Conservation (phyloP, 2,329 filamentous ascomycete species). For the Alternaria hordeiaustralica region DNA sequence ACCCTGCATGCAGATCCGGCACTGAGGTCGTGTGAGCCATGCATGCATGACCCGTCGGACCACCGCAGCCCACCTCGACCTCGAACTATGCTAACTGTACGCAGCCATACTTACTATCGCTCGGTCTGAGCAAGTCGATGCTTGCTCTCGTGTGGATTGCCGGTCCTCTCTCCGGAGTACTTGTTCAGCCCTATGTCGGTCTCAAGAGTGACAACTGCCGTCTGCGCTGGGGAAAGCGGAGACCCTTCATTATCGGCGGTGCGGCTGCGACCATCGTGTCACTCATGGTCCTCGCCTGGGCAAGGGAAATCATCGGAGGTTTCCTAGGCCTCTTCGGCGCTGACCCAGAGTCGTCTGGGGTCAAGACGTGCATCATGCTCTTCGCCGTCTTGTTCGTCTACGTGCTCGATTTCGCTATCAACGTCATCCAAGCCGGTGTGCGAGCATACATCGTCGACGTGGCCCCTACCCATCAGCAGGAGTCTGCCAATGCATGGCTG, state of each 20-base stretch:
- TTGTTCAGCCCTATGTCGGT: constrained; percentile 63
- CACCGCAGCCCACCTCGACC: background rate
- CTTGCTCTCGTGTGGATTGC: constrained; percentile 63
- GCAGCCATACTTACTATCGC: constrained; percentile 59
- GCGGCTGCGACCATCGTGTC: constrained; percentile 57
- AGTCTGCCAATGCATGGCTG: constrained; percentile 92
- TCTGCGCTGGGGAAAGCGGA: constrained; percentile 57
- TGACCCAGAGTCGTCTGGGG: constrained; percentile 67
- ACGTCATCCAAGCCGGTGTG: constrained; percentile 91
- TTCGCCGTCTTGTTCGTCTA: constrained; percentile 88
- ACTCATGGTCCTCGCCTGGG: constrained; percentile 59
- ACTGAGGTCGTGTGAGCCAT: background rate
- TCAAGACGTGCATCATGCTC: constrained; percentile 72
- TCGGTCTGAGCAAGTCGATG: constrained; percentile 60
- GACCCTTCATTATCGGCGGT: constrained; percentile 61
- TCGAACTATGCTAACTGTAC: background rate
- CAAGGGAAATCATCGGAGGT: constrained; percentile 64
- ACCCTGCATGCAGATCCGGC: constrained; percentile 10
- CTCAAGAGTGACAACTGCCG: constrained; percentile 60
- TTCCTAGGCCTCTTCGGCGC: constrained; percentile 74
- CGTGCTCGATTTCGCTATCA: constrained; percentile 91
- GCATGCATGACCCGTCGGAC: background rate
- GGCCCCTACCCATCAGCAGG: constrained; percentile 90
- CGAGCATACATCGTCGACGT: constrained; percentile 94
- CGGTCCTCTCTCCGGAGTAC: constrained; percentile 60